Base-by-base conservation (phyloP, 176 grass and related monocot species). In the Avena atlantica region DNA sequence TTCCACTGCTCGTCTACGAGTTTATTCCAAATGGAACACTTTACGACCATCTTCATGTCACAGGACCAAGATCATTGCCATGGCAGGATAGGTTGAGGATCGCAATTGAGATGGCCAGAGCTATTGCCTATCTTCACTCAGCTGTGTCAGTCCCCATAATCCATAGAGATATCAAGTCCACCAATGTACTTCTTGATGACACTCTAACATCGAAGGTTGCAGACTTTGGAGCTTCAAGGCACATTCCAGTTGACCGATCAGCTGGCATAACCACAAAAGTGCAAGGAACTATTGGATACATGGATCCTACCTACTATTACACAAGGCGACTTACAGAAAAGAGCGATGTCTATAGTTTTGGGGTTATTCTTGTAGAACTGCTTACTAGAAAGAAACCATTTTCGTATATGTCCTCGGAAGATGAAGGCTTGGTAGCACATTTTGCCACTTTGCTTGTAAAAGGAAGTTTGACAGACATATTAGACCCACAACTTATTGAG, bases 131-230 rank as follows among this genome's bases (percentile, higher is more conserved):
- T 69, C 66, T 69, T 69, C 66, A 69, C 66, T 69, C 31, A 19
- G 66, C 66, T 69, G 66, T 69, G 27, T 69, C 66, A 37, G 15
- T 69, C 29, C 66, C 66, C 9, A 69, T 69, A 69, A 69, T 69
- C 31, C 66, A 69, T 19, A 69, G 66, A 19, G 66, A 69, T 69
- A 69, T 69, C 66, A 69, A 69, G 66, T 69, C 66, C 27, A 69
- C 31, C 31, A 69, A 69, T 37, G 31, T 69, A 69, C 66, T 69
- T 69, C 66, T 69, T 69, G 66, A 69, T 69, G 66, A 69, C 10
- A 69, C 66, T 69, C 66, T 69, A 19, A 69, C 66, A 69, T 69
- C 66, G 0, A 69, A 69, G 66, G 31, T 69, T 36, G 66, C 66
- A 69, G 66, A 69, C 3, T 69, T 69, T 40, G 66, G 66, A 17